Evolutionary conservation across 2,329 filamentous ascomycete genomes (phyloP), one percentile per base, ranked within the genome.

Genomic region (Penicillium fuscoglaucum): DNA sequence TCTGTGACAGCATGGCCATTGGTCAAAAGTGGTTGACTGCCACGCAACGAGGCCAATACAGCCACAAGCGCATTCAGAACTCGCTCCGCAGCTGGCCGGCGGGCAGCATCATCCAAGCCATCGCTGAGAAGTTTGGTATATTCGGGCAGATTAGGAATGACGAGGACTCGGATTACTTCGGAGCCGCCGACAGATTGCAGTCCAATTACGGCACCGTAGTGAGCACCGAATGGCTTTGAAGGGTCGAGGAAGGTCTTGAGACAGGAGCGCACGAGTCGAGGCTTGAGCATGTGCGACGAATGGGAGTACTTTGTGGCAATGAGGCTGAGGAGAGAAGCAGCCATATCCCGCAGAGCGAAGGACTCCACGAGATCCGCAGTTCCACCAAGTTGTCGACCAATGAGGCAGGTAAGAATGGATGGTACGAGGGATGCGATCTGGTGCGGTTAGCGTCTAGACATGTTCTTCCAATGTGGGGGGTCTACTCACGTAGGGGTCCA

Each of bases 181-280:
- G 81, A 69, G 10, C 87, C 92, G 28, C 92, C 91, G 26, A 96
- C 88, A 1, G 88, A 86, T 2, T 88, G 83, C 3, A 99, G 80
- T 1, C 93, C 93, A 31, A 87, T 84, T 24, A 99, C 83, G 7
- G 93, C 91, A 45, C 95, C 95, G 72, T 95, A 99, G 69, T 96
- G 90, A 1, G 93, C 89, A 1, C 90, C 87, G 0, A 92, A 84
- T 0, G 92, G 87, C 70, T 93, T 91, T 44, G 87, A 86, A 0
- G 91, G 90, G 69, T 97, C 93, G 31, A 99, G 84, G 74, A 97
- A 93, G 68, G 90, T 87, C 77, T 96, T 96, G 35, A 98, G 84
- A 70, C 92, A 97, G 0, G 93, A 95, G n/a, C 95, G 85, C 4
- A 92, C 93, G 31, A 99, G 87, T 63, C 96, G 90, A 2, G 93